Base-by-base conservation (phyloP, 1,284 basidiomycete species). In the Rhodotorula sp. region DNA sequence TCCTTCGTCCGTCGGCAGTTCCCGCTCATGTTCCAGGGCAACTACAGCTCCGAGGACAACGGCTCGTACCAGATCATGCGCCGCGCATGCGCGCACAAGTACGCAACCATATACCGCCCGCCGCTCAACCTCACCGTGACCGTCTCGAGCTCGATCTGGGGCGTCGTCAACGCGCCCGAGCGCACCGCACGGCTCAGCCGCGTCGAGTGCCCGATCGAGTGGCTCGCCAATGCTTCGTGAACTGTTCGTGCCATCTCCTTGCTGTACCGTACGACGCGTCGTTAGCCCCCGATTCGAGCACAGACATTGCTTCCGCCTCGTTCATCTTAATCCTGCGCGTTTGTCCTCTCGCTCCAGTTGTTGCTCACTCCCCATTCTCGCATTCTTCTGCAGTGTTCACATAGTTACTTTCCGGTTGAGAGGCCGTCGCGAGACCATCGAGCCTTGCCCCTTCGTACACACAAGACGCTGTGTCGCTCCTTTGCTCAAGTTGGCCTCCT, bases 61-160 rank as follows among this genome's bases (percentile, higher is more conserved):
- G 66, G 54, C 3, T 68, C 70, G 9, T 72, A 61, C 64, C 49
- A 56, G 13, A 25, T 53, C 21, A 56, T 71, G 21, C 66, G 50
- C 41, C 41, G 58, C 21, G 64, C 63, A 4, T 68, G 70, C 64
- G 63, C 66, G 2, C 70, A 68, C 66, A 42, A 55, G 41, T 72
- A 72, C 60, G 55, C 66, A 21, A 68, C 66, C 4, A 66, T 61
- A 42, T 68, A 68, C 60, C 54, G 66, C 21, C 63, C 66, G 8
- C 70, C 66, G 3, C 49, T 72, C 13, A 72, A 72, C 45, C 50
- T 72, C n/a, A 72, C 70, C 21, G 60, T 72, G 44, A 49, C 57
- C 13, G 60, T 72, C 63, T 48, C 54, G 34, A 25, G 49, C 42
- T 44, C 55, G 21, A 68, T 72, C 25, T 34, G 41, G 2, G 70